Conservation (phyloP, 768 basidiomycete species). For the Krasilnikovozyma curviuscula region DNA sequence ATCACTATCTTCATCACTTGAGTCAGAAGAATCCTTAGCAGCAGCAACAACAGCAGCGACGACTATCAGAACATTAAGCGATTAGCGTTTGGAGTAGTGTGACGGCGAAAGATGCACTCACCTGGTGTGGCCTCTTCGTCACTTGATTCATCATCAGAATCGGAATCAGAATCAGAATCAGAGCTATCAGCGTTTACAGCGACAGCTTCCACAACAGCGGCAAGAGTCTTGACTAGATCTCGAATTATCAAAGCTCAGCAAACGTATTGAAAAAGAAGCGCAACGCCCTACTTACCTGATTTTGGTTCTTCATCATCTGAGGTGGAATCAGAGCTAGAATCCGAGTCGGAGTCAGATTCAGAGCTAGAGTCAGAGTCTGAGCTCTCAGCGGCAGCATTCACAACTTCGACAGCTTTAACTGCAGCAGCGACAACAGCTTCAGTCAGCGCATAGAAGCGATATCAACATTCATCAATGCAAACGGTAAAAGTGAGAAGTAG, state of each 20-base stretch:
- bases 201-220: background rate
- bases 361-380: constrained; percentile 12
- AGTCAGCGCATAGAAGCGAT: constrained; percentile 8
- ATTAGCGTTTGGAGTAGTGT: background rate
- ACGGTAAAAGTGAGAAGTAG: background rate
- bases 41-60: background rate
- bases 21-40: background rate
- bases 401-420: background rate
- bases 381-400: constrained; percentile 3
- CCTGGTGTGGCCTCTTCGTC: background rate
- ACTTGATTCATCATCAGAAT: background rate
- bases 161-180: background rate
- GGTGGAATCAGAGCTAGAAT: constrained; percentile 23
- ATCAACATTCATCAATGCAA: constrained; percentile 3
- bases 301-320: constrained; percentile 16
- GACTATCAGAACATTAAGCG: background rate
- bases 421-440: background rate
- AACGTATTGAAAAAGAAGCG: too few species aligned
- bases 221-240: too few species aligned
- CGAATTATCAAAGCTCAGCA: too few species aligned
- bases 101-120: background rate
- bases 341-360: constrained; percentile 17
- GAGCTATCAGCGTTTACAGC: background rate
- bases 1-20: background rate
- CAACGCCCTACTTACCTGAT: too few species aligned